Conservation (phyloP, 257 asterid species). For the Forsythia viridissima region DNA sequence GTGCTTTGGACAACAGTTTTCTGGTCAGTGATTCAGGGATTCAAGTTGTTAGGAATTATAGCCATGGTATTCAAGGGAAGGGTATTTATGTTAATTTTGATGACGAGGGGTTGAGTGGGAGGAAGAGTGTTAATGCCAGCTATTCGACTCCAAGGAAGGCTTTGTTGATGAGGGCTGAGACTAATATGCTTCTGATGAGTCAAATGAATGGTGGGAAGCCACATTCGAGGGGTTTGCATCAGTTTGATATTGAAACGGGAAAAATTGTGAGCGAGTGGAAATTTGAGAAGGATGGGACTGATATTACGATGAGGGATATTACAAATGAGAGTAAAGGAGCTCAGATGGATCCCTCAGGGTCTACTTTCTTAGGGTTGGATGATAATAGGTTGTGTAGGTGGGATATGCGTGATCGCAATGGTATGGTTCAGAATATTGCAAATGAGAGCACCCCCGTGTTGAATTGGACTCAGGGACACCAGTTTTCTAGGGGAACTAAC, state of each 20-base stretch:
- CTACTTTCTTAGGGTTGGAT: slow-evolving; percentile 94
- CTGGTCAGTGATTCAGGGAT: slow-evolving; percentile 81
- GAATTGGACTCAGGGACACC: slow-evolving; percentile 99
- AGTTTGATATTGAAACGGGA: slow-evolving; percentile 89
- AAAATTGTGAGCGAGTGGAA: slow-evolving; percentile 87
- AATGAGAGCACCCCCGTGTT: slow-evolving; percentile 79
- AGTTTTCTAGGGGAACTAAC: slow-evolving; percentile 91
- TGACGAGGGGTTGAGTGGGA: slow-evolving; percentile 45
- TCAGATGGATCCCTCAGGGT: slow-evolving; percentile 93
- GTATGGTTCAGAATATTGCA: slow-evolving; percentile 75
- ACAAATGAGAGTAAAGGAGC: slow-evolving; percentile 87
- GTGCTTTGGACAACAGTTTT: slow-evolving; percentile 93
- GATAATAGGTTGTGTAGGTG: slow-evolving; percentile 90
- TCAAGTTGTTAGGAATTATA: slow-evolving; percentile 83
- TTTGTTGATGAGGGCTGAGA: slow-evolving; percentile 83
- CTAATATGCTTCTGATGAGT: slow-evolving; percentile 97
- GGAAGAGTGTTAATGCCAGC: slow-evolving; percentile 27
- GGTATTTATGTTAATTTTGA: slow-evolving; percentile 80
- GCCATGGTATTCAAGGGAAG: slow-evolving; percentile 90
- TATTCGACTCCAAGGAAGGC: slow-evolving; percentile 82
- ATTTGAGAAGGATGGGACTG: slow-evolving; percentile 94
- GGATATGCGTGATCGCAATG: slow-evolving; percentile 97
- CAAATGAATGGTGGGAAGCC: slow-evolving; percentile 61
- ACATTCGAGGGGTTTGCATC: slow-evolving; percentile 83
- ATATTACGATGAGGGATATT: slow-evolving; percentile 88